Percentiles rank a stretch among this genome's conserved stretches.
phyloP scores from a whole-genome alignment of 164 flowering plant species.

The Stephania cephalantha region DNA sequence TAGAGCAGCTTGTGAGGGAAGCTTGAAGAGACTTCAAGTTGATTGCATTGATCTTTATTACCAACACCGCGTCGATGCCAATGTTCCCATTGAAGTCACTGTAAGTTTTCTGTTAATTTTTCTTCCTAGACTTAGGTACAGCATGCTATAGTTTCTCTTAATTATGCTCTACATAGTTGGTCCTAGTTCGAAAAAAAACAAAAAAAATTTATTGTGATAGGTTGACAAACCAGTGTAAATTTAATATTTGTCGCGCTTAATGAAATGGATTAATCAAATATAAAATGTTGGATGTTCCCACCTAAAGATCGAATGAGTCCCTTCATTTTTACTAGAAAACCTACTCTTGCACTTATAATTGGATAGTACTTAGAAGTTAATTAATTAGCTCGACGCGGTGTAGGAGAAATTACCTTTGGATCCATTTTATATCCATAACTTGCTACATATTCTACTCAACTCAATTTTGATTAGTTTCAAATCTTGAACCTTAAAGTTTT shows the following conservation, averaged over 20 bases:
- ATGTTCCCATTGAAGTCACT: slow-evolving; percentile 29
- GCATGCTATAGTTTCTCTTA: no score
- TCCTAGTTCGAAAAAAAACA: no score
- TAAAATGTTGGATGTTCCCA: no score
- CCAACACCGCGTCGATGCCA: slow-evolving; percentile 23
- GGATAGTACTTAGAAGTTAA: no score
- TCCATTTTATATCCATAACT: background rate
- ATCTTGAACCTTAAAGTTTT: background rate
- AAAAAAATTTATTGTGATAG: background rate
- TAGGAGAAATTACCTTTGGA: no score
- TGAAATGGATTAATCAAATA: no score
- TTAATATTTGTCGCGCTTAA: background rate
- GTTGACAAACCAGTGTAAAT: background rate
- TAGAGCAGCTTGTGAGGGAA: slow-evolving; percentile 25
- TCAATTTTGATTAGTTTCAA: no score
- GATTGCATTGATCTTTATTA: slow-evolving; percentile 34
- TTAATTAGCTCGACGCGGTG: no score
- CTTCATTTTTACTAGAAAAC: no score
- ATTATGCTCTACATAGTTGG: background rate
- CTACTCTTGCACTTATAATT: no score
- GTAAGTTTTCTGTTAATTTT: slow-evolving; percentile 4
- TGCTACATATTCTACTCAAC: background rate
- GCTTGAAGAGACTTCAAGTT: slow-evolving; percentile 28
- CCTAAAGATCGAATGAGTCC: no score
- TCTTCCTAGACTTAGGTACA: background rate